Percentiles rank a stretch among this genome's conserved stretches.
Conservation (phyloP, 345 rosid genomes). For the Chamaenerion angustifolium region DNA sequence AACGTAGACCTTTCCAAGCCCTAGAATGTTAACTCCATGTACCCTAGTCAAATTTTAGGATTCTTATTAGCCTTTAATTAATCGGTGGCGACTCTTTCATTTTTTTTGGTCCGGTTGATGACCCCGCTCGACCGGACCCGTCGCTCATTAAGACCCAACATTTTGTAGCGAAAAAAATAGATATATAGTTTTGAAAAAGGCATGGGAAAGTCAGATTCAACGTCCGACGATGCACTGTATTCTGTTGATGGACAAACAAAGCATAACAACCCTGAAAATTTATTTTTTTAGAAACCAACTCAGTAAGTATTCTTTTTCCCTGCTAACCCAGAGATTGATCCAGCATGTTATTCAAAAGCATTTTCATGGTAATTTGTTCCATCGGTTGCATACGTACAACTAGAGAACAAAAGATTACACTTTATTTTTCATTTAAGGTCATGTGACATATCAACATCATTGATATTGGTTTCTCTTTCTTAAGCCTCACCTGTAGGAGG, state of each 20-base stretch:
- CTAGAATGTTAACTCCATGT: too few relatives aligned
- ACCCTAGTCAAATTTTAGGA: too few relatives aligned
- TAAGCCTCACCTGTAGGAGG: slow-evolving; percentile 12
- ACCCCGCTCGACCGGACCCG: too few relatives aligned
- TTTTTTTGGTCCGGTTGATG: too few relatives aligned
- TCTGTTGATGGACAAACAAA: slow-evolving; percentile 28
- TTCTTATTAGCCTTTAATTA: too few relatives aligned
- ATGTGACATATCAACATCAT: slow-evolving; percentile 13
- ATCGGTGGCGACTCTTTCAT: too few relatives aligned
- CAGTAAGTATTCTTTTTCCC: slow-evolving; percentile 12
- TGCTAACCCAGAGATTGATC: slow-evolving; percentile 9
- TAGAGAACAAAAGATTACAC: slow-evolving; percentile 20
- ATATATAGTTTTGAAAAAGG: too few relatives aligned
- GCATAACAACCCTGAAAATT: slow-evolving; percentile 13
- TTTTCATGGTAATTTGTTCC: slow-evolving; percentile 12
- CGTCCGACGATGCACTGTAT: slow-evolving; percentile 14
- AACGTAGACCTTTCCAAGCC: too few relatives aligned
- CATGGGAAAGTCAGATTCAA: too few relatives aligned
- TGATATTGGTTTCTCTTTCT: slow-evolving; percentile 10
- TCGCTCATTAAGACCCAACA: too few relatives aligned
- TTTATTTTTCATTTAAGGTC: slow-evolving; percentile 12
- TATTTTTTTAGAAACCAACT: neutral
- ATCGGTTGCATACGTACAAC: slow-evolving; percentile 26
- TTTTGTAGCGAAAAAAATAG: too few relatives aligned
- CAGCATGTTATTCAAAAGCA: slow-evolving; percentile 10